Conservation (phyloP, 1,284 basidiomycete species). For the Ceraceosorus bombacis region DNA sequence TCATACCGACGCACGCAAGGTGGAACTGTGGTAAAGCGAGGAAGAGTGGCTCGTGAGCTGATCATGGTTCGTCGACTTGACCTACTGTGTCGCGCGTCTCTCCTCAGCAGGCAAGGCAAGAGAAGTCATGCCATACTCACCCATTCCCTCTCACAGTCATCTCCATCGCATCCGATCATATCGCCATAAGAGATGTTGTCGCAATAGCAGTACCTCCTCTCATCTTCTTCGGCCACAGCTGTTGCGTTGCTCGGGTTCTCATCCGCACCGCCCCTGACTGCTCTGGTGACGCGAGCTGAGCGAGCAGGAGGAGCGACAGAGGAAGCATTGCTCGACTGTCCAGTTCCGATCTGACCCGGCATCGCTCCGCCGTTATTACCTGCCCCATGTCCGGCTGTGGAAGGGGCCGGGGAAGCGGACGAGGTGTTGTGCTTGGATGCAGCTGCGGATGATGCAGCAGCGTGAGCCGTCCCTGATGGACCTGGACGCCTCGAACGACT, state of each 20-base stretch:
- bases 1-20: conserved; percentile 61
- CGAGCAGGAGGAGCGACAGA: conserved; percentile 7
- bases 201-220: conserved; percentile 79
- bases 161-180: conserved; percentile 94
- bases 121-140: conserved; percentile 55
- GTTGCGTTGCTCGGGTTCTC: not conserved
- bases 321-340: conserved; percentile 7
- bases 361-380: too few species aligned
- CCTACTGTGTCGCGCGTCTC: not conserved
- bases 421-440: too few species aligned
- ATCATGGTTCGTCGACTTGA: not conserved
- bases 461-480: too few species aligned
- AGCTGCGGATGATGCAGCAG: too few species aligned
- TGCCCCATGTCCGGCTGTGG: too few species aligned
- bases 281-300: conserved; percentile 13
- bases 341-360: conserved; percentile 3
- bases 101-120: conserved; percentile 5
- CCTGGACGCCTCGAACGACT: too few species aligned
- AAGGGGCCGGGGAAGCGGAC: too few species aligned
- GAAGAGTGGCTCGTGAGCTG: not conserved
- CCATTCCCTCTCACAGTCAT: conserved; percentile 86
- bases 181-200: conserved; percentile 78
- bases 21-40: conserved; percentile 55
- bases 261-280: conserved; percentile 23
- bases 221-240: conserved; percentile 48